These are phyloP conservation scores for Fusarium sp. DNA, from an alignment of 2,329 filamentous ascomycete genomes.

Conservation along the genomic window DNA sequence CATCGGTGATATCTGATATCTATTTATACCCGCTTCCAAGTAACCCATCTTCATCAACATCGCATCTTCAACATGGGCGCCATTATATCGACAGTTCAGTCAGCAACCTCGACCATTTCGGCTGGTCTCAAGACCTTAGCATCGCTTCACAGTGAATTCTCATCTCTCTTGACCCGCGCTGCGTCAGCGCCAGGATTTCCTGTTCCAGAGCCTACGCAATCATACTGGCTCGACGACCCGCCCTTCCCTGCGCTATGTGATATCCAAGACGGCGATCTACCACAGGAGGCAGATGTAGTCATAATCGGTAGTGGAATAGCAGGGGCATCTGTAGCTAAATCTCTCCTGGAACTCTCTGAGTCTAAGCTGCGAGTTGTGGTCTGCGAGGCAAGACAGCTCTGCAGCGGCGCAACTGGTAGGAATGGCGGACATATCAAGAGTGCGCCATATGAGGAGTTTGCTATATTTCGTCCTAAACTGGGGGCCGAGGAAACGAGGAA, in stretches of 20 bases:
- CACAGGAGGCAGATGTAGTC: constrained; percentile 60
- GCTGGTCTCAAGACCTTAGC: constrained; percentile 47
- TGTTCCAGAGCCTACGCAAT: constrained; percentile 55
- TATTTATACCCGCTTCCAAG: neutral
- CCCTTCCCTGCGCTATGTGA: constrained; percentile 59
- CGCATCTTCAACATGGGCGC: constrained; percentile 50
- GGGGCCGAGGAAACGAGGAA: constrained; percentile 55
- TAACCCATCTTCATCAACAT: neutral
- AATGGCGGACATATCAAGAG: constrained; percentile 67
- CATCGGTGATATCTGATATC: neutral
- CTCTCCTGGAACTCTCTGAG: constrained; percentile 47
- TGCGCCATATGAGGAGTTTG: constrained; percentile 59
- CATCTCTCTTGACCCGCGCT: constrained; percentile 50
- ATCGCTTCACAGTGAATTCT: constrained; percentile 47
- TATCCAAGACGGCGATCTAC: constrained; percentile 50
- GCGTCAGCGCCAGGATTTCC: constrained; percentile 57
- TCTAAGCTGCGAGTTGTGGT: constrained; percentile 55
- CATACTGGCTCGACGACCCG: constrained; percentile 63
- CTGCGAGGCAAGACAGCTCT: constrained; percentile 64
- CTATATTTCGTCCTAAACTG: constrained; percentile 49
- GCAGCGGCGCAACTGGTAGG: constrained; percentile 66
- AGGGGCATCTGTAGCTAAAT: constrained; percentile 53
- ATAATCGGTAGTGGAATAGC: constrained; percentile 70
- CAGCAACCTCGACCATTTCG: constrained; percentile 41
- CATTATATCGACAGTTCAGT: constrained; percentile 49